Conservation (phyloP, 306 rosid genomes). For the Argentina anserina region DNA sequence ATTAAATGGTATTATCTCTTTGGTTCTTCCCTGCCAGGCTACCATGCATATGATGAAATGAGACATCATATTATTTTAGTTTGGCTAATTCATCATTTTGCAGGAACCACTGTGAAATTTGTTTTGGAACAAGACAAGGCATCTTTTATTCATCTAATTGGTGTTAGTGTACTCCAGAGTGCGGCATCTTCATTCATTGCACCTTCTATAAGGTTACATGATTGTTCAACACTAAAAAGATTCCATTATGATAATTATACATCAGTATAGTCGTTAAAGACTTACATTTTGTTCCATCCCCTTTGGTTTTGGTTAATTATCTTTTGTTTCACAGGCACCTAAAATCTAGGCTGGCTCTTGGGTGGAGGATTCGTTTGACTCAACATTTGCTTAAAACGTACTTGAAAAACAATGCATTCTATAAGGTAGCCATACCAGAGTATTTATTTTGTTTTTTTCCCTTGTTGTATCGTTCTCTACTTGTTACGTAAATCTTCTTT, state of each 20-base stretch:
- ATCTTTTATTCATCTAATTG: conserved; percentile 61
- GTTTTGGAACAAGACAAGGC: conserved; percentile 88
- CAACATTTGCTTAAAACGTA: conserved; percentile 79
- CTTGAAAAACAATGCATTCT: conserved; percentile 84
- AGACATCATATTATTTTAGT: conserved; percentile 24
- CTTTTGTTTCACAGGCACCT: conserved; percentile 59
- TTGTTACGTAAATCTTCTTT: background rate
- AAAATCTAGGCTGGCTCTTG: conserved; percentile 88
- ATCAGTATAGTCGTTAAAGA: background rate
- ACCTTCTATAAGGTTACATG: conserved; percentile 73
- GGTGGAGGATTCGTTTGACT: conserved; percentile 96
- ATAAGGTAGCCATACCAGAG: conserved; percentile 59
- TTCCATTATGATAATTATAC: background rate
- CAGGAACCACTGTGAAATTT: conserved; percentile 87
- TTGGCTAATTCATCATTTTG: conserved; percentile 24
- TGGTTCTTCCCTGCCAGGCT: too few species aligned
- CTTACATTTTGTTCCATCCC: background rate
- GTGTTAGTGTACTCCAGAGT: conserved; percentile 76
- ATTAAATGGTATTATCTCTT: conserved; percentile 55
- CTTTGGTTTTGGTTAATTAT: background rate
- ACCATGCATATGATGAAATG: conserved; percentile 6
- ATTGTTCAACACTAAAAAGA: background rate
- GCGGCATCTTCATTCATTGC: conserved; percentile 81
- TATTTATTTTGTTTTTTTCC: conserved; percentile 13
- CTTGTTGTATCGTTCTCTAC: background rate